phyloP scores from a whole-genome alignment of 1,284 basidiomycete genomes.

The Porogramme epimiltina region DNA sequence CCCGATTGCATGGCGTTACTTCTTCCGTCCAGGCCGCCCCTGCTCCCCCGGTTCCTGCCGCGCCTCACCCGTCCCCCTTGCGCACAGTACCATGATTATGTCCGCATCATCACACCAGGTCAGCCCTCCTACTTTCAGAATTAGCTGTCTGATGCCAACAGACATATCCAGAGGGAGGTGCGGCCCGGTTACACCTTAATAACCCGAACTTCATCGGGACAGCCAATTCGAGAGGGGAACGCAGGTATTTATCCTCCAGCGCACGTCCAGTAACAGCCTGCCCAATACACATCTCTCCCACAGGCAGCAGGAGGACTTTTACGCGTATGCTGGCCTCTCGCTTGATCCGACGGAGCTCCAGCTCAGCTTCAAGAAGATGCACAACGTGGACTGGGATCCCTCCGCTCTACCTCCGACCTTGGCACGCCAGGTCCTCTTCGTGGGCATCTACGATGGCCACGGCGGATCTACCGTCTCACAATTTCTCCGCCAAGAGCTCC shows the following conservation, averaged over 20 bases:
- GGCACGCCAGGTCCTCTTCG: conserved; percentile 78
- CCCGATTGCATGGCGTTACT: conserved; percentile 30
- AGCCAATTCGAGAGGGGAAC: conserved; percentile 73
- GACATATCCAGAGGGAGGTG: conserved; percentile 33
- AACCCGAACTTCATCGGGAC: conserved; percentile 70
- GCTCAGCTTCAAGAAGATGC: conserved; percentile 59
- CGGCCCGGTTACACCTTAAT: conserved; percentile 41
- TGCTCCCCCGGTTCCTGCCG: conserved; percentile 12
- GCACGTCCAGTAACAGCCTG: too few species aligned
- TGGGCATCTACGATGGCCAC: conserved; percentile 86
- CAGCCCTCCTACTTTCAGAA: not conserved
- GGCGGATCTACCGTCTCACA: conserved; percentile 40
- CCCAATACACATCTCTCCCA: not conserved
- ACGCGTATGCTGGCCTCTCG: conserved; percentile 73
- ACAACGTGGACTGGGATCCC: conserved; percentile 75
- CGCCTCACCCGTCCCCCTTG: conserved; percentile 6
- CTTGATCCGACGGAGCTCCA: conserved; percentile 75
- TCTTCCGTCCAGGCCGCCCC: conserved; percentile 10
- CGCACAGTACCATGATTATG: conserved; percentile 64
- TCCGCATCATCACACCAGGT: conserved; percentile 65
- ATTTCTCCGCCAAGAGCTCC: conserved; percentile 76
- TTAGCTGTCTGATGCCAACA: not conserved
- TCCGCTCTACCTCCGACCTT: conserved; percentile 55
- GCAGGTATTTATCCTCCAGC: conserved; percentile 50
- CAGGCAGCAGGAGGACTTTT: conserved; percentile 84